These are phyloP conservation scores for Volvariella surrecta DNA, from an alignment of 1,284 basidiomycete genomes.

Conservation along the genomic window DNA sequence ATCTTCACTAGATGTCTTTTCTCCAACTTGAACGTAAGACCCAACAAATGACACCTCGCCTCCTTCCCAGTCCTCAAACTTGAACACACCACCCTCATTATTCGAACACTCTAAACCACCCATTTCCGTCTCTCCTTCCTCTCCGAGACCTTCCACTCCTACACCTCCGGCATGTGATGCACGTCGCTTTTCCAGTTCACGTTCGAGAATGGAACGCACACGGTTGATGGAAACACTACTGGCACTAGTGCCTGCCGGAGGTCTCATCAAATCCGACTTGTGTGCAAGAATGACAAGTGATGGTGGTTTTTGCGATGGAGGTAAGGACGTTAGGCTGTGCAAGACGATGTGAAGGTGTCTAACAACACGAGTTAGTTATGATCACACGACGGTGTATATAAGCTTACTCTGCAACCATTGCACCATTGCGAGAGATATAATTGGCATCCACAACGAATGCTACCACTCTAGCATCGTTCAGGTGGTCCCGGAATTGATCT, in stretches of 20 bases:
- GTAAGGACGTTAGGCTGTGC: constrained; percentile 59
- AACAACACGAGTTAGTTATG: constrained; percentile 9
- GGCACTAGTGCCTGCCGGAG: constrained; percentile 31
- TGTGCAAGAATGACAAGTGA: constrained; percentile 61
- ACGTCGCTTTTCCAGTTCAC: constrained; percentile 71
- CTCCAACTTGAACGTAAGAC: constrained; percentile 39
- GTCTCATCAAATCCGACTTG: constrained; percentile 62
- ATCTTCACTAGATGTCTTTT: constrained; percentile 17
- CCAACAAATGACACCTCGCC: constrained; percentile 61
- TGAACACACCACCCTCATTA: constrained; percentile 42
- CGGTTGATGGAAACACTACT: constrained; percentile 55
- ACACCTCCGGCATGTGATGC: constrained; percentile 53
- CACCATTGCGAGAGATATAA: constrained; percentile 63
- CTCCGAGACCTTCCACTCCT: constrained; percentile 63
- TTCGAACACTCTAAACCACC: constrained; percentile 58
- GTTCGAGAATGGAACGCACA: constrained; percentile 66
- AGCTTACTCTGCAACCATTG: constrained; percentile 68
- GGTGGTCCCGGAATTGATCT: constrained; percentile 57
- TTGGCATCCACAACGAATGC: constrained; percentile 73
- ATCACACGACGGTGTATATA: constrained; percentile 4
- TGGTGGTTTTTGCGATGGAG: constrained; percentile 56
- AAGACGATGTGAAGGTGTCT: constrained; percentile 69
- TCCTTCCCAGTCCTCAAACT: constrained; percentile 72
- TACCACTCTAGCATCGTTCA: constrained; percentile 51
- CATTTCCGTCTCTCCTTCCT: constrained; percentile 44